A percentile compares a stretch with the other conserved stretches of the same genome.
Conservation (phyloP, 2,329 filamentous ascomycete genomes). For the Bipolaris bicolor region DNA sequence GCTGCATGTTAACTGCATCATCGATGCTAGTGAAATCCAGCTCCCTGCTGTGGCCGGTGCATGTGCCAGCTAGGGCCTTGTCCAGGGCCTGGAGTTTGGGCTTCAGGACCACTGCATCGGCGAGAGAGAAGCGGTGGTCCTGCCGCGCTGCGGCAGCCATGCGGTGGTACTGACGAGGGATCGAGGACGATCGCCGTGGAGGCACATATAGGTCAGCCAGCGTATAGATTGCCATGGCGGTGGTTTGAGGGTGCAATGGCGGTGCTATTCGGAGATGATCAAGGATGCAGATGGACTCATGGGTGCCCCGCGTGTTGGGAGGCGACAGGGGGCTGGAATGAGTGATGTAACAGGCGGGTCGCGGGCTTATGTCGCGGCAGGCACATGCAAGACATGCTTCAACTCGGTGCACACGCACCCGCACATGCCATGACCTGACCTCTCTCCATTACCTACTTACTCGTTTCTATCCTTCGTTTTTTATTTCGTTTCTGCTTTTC, state of each 20-base stretch:
- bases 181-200: slow-evolving; percentile 11
- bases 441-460: neutral
- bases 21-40: slow-evolving; percentile 7
- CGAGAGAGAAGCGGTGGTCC: slow-evolving; percentile 20
- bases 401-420: neutral
- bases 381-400: slow-evolving; percentile 11
- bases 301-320: slow-evolving; percentile 10
- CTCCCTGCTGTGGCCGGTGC: slow-evolving; percentile 3
- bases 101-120: slow-evolving; percentile 27
- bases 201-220: slow-evolving; percentile 4
- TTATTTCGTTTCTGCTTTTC: neutral
- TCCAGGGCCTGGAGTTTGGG: slow-evolving; percentile 30
- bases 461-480: neutral
- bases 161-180: slow-evolving; percentile 12
- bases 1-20: slow-evolving; percentile 10
- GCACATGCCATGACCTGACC: slow-evolving; percentile 7
- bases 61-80: slow-evolving; percentile 10
- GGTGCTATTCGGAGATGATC: neutral
- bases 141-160: slow-evolving; percentile 7
- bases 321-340: neutral
- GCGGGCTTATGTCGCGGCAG: slow-evolving; percentile 5
- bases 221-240: slow-evolving; percentile 15
- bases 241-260: neutral
- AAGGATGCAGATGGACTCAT: neutral
- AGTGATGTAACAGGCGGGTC: slow-evolving; percentile 15